Evolutionary conservation across 805 yeast genomes (phyloP).

Genomic region (Kluyveromyces dobzhanskii): DNA sequence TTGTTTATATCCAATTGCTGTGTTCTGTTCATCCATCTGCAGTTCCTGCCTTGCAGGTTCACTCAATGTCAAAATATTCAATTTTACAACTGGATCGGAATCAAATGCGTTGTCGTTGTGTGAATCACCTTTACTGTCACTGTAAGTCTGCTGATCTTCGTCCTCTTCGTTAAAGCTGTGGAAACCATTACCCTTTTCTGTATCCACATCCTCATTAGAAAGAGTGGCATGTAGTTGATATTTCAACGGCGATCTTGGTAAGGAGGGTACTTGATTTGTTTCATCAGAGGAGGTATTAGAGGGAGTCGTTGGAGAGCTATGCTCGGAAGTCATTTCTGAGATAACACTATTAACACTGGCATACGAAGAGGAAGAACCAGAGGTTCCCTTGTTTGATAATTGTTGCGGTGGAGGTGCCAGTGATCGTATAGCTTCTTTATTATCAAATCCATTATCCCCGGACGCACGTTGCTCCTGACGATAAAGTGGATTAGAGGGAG

Average conservation of each 20-base stretch:
- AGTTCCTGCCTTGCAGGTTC: slow-evolving; percentile 1
- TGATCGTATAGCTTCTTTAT: background rate
- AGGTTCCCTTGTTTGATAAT: slow-evolving; percentile 1
- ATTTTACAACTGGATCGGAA: slow-evolving; percentile 2
- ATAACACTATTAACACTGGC: slow-evolving; percentile 5
- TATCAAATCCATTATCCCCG: background rate
- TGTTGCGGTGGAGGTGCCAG: background rate
- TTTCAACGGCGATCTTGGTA: slow-evolving; percentile 9
- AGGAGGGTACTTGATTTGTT: background rate
- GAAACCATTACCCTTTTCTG: background rate
- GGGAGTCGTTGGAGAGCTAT: background rate
- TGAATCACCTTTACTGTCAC: background rate
- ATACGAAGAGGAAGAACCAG: slow-evolving; percentile 7
- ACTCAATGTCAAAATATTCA: slow-evolving; percentile 1
- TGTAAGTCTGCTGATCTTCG: background rate
- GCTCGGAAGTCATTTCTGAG: slow-evolving; percentile 2
- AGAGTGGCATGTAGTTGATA: slow-evolving; percentile 5
- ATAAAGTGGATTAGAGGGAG: slow-evolving; percentile 7
- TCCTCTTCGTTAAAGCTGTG: background rate
- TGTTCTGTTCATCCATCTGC: background rate
- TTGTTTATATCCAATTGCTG: background rate
- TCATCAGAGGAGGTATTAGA: background rate
- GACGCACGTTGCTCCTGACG: slow-evolving; percentile 3
- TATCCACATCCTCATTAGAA: background rate
- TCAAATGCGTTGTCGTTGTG: background rate